Percentiles rank a stretch among this genome's conserved stretches.
phyloP scores from a whole-genome alignment of 2,329 filamentous ascomycete species.

The Penicillium sp. region DNA sequence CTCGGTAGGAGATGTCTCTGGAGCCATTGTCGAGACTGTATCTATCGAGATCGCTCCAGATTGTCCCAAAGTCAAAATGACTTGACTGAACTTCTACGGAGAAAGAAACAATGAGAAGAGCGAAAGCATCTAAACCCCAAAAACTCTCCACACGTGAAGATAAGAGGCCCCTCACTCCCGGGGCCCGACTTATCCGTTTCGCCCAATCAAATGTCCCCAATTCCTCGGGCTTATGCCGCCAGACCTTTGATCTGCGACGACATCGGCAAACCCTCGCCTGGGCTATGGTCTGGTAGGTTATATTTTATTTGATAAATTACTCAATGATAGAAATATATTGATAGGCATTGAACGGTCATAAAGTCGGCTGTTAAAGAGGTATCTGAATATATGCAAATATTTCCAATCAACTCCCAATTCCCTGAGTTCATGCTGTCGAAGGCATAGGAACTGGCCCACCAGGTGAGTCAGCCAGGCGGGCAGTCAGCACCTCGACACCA shows the following conservation, averaged over 20 bases:
- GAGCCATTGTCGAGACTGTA: conserved; percentile 23
- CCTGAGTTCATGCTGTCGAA: conserved; percentile 13
- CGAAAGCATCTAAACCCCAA: neutral
- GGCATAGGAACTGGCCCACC: conserved; percentile 69
- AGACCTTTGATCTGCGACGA: neutral
- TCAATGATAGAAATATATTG: neutral
- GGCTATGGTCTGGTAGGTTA: neutral
- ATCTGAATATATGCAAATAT: conserved; percentile 17
- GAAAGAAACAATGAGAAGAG: neutral
- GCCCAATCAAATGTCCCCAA: neutral
- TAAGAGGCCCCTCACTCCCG: neutral
- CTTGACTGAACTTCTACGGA: neutral
- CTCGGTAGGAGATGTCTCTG: conserved; percentile 35
- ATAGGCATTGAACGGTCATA: conserved; percentile 17
- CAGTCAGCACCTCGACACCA: conserved; percentile 78
- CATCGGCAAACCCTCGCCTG: neutral
- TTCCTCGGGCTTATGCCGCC: neutral
- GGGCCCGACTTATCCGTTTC: conserved; percentile 8
- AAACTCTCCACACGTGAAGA: conserved; percentile 1
- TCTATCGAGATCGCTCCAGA: neutral
- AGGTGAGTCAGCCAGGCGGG: conserved; percentile 69
- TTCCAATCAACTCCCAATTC: conserved; percentile 18
- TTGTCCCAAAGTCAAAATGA: neutral
- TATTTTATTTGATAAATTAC: neutral
- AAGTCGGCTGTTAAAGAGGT: conserved; percentile 12